These are phyloP conservation scores for Cyberlindnera veronae DNA, from an alignment of 805 yeast species.

Conservation along the genomic window DNA sequence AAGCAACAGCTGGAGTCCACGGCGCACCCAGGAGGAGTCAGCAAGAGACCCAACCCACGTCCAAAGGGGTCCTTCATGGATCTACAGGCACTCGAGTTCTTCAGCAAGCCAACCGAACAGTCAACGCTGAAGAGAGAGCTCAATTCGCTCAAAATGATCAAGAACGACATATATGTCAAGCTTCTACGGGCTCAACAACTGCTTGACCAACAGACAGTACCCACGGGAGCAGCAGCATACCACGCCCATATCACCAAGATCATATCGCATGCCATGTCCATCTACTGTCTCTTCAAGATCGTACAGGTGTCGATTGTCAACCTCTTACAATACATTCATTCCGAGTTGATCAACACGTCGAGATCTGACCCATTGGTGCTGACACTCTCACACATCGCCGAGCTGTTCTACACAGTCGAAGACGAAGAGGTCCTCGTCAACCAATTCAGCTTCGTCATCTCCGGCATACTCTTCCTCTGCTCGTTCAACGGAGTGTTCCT, in stretches of 20 bases:
- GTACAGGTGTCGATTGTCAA: slow-evolving; percentile 29
- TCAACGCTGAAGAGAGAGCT: slow-evolving; percentile 16
- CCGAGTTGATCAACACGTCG: slow-evolving; percentile 11
- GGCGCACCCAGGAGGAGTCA: slow-evolving; percentile 1
- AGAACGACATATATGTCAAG: slow-evolving; percentile 24
- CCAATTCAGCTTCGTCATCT: slow-evolving; percentile 44
- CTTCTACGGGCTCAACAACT: slow-evolving; percentile 16
- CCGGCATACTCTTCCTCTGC: slow-evolving; percentile 56
- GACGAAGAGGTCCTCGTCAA: slow-evolving; percentile 35
- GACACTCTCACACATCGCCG: slow-evolving; percentile 33
- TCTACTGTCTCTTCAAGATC: slow-evolving; percentile 37
- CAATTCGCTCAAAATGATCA: slow-evolving; percentile 20
- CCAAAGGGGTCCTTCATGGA: slow-evolving; percentile 25
- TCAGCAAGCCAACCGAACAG: slow-evolving; percentile 6
- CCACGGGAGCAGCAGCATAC: neutral
- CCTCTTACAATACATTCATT: slow-evolving; percentile 24
- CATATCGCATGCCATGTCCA: slow-evolving; percentile 21
- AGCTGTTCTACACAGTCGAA: slow-evolving; percentile 31
- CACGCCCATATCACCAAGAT: neutral
- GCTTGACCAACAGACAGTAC: neutral
- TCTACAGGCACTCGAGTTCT: slow-evolving; percentile 11
- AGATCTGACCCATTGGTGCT: slow-evolving; percentile 37
- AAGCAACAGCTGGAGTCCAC: neutral
- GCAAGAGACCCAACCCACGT: slow-evolving; percentile 19
- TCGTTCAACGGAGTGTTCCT: slow-evolving; percentile 62